Evolutionary conservation across 1,139 yeast species (phyloP), one percentile per base, ranked within the genome.

Genomic region (Pichia terricola): DNA sequence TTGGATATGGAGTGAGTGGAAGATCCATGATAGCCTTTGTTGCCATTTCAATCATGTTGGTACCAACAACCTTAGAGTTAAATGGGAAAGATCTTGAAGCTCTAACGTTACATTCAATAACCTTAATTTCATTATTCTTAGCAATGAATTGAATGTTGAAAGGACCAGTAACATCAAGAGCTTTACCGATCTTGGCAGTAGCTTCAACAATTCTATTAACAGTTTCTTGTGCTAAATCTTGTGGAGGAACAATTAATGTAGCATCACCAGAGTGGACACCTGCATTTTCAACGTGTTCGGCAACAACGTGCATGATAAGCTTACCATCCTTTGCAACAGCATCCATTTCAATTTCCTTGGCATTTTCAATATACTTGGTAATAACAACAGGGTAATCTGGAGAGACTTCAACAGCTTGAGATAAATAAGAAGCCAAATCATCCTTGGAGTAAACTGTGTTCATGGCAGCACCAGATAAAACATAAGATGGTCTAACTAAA

Each of bases 201-300:
- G 96, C 96, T 59, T 80, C 94, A 50, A 86, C 95, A 62, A 89
- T 86, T 68, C 96, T 77, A 56, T 77, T 73, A 46, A 88, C 95
- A 37, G 95, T 88, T 68, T 86, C 95, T 51, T 89, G 87, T 53
- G 83, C 94, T 61, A 91, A 76, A 65, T 87, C 95, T 69, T 89
- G 97, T 40, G 97, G 96, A 48, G 98, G 98, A 50, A 91, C 95
- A 65, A 91, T 83, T 62, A 91, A 73, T 41, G 98, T 91, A 50
- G 98, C 98, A 68, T 91, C 98, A 74, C 98, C 98, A 48, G 98
- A 91, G 69, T 91, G 98, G 45, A 91, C 96, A 77, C 98, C 98
- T 30, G 98, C 98, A 62, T 91, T 91, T 68, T 91, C 98, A 59
- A 91, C 97, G 65, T 91, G 98, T 68, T 94, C 98, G 47, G 96